phyloP scores from a whole-genome alignment of 345 rosid species.

The Iberis pinnata region DNA sequence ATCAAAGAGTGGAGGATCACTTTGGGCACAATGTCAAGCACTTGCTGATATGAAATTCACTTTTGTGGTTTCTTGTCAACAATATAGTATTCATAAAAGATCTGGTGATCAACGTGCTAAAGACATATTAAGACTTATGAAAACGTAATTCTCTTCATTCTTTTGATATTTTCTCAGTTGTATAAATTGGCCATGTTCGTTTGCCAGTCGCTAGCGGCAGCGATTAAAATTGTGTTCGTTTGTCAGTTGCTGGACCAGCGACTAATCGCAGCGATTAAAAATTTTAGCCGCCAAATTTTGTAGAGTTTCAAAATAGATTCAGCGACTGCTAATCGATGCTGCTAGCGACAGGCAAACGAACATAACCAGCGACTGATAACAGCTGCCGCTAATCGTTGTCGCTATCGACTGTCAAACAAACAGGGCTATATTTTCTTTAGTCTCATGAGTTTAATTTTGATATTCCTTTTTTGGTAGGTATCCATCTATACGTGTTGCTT shows the following conservation, averaged over 20 bases:
- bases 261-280: too few relatives aligned
- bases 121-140: conserved; percentile 73
- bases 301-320: too few relatives aligned
- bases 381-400: too few relatives aligned
- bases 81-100: conserved; percentile 64
- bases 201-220: too few relatives aligned
- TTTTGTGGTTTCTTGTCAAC: conserved; percentile 74
- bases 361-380: too few relatives aligned
- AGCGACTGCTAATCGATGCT: too few relatives aligned
- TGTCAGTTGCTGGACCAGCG: too few relatives aligned
- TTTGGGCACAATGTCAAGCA: conserved; percentile 70
- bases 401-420: too few relatives aligned
- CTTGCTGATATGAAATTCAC: conserved; percentile 79
- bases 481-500: conserved; percentile 69
- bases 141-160: conserved; percentile 37
- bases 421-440: conserved; percentile 11
- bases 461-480: conserved; percentile 35
- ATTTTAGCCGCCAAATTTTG: too few relatives aligned
- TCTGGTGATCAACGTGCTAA: conserved; percentile 62
- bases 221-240: too few relatives aligned
- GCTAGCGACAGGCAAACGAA: too few relatives aligned
- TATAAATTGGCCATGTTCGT: too few relatives aligned
- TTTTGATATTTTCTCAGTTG: conserved; percentile 2
- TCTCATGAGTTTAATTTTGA: conserved; percentile 3
- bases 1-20: conserved; percentile 49